Evolutionary conservation across 805 yeast species (phyloP).

Genomic region (Vanderwaltozyma polyspora): DNA sequence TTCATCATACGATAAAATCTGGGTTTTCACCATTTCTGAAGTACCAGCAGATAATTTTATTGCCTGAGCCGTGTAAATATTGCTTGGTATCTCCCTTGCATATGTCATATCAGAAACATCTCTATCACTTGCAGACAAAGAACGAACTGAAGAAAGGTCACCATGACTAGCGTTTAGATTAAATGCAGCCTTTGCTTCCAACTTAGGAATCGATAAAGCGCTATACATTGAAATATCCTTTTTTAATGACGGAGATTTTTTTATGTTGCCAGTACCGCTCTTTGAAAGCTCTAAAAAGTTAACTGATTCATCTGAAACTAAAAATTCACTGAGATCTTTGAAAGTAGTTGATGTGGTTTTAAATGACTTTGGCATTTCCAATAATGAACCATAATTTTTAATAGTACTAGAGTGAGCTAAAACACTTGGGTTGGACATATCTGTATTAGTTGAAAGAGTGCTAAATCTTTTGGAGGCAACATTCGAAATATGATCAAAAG

Average conservation of each 20-base stretch:
- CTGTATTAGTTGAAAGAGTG: too few species aligned
- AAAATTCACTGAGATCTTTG: constrained; percentile 17
- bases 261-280: neutral
- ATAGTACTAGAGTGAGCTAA: constrained; percentile 23
- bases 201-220: neutral
- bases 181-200: constrained; percentile 1
- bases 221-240: neutral
- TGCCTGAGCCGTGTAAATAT: constrained; percentile 22
- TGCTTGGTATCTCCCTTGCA: constrained; percentile 23
- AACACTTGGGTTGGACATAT: constrained; percentile 10
- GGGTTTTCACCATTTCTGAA: constrained; percentile 1
- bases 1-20: neutral
- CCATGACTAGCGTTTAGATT: constrained; percentile 5
- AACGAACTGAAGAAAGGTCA: neutral
- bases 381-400: constrained; percentile 5
- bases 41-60: constrained; percentile 13
- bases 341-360: constrained; percentile 21
- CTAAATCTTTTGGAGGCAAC: too few species aligned
- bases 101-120: constrained; percentile 21
- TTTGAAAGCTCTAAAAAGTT: neutral
- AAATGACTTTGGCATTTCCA: constrained; percentile 16
- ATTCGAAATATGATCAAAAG: too few species aligned
- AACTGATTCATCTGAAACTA: constrained; percentile 6
- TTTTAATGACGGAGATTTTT: constrained; percentile 1
- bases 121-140: neutral